Evolutionary conservation across 1,139 yeast genomes (phyloP), one percentile per base, ranked within the genome.

Genomic region (Spencermartinsiella ligniputridi): DNA sequence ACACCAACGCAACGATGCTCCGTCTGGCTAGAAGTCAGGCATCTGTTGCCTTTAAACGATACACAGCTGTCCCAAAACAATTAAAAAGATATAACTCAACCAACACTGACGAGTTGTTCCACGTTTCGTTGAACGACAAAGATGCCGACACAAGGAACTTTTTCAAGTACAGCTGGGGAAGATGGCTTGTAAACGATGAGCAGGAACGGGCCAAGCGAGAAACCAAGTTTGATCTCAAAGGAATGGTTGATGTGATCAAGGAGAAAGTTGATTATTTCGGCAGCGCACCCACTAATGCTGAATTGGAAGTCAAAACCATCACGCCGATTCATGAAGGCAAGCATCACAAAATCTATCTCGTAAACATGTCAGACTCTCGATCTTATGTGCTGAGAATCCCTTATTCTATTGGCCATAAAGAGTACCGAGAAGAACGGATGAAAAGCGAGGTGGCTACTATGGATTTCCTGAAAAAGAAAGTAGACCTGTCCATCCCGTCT

Each of bases 401-500:
- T 12, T 92, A 92, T 63, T 78, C 83, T 39, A 51, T 68, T 25
- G 72, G 78, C 37, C 75, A 85, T 18, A 79, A 78, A 47, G 76
- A 74, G 51, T 79, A 84, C 45, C 76, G 84, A 45, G 70, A 78
- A 38, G 72, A 79, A 51, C 81, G 87, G 53, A 72, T 92, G 58
- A 82, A 83, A 63, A 81, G 92, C 63, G 98, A 92, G 66, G 96
- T 83, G 39, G 98, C 98, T 18, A 90, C 97, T 1, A 71, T 85
- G 71, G 97, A 90, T 64, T 90, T 86, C 63, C 73, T 83, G 45
- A 65, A 72, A 41, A 81, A 80, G 54, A 55, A 57, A 41, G 59
- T 70, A 52, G 69, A 70, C 8, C 52, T 76, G 35, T 72, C 75
- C 25, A 86, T 85, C 39, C 97, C 97, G 36, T 78, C 78, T 53